A percentile compares a stretch with the other conserved stretches of the same genome.
Conservation (phyloP, 352 stramenopile genomes). For the Pilasporangium apinafurcum region DNA sequence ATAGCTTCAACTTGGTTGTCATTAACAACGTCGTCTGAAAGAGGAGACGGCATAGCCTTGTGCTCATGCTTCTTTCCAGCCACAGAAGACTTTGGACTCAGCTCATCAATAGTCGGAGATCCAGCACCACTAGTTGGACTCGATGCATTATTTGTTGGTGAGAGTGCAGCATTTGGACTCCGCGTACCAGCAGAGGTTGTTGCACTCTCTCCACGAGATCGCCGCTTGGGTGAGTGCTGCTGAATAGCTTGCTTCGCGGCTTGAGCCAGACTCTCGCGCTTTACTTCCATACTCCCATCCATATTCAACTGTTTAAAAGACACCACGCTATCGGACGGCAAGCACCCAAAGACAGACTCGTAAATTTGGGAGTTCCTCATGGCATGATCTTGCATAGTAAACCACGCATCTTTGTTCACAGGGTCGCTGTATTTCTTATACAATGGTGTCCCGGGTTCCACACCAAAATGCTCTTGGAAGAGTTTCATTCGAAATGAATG, state of each 20-base stretch:
- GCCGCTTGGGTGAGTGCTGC: slow-evolving; percentile 5
- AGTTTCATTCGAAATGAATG: slow-evolving; percentile 86
- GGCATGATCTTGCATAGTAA: slow-evolving; percentile 79
- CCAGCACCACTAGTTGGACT: slow-evolving; percentile 1
- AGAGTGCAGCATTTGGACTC: neutral
- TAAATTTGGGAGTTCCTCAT: slow-evolving; percentile 83
- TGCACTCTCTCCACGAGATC: slow-evolving; percentile 2
- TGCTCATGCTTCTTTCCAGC: neutral
- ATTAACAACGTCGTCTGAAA: slow-evolving; percentile 2
- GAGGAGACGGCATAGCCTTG: neutral
- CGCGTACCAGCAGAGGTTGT: neutral
- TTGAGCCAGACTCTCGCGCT: slow-evolving; percentile 8
- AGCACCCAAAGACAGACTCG: slow-evolving; percentile 73
- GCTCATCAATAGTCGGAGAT: neutral
- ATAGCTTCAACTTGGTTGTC: slow-evolving; percentile 7
- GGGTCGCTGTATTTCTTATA: slow-evolving; percentile 65
- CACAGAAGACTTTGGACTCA: neutral
- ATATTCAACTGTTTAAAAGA: slow-evolving; percentile 67
- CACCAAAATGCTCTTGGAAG: slow-evolving; percentile 82
- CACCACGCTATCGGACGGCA: slow-evolving; percentile 68
- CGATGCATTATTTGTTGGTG: neutral
- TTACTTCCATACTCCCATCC: slow-evolving; percentile 20
- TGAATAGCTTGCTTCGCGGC: slow-evolving; percentile 1
- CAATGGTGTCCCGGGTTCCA: slow-evolving; percentile 27
- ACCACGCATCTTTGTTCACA: slow-evolving; percentile 58